Percentiles rank a stretch among this genome's conserved stretches.
phyloP scores from a whole-genome alignment of 345 rosid species.

The Cardamine resedifolia region DNA sequence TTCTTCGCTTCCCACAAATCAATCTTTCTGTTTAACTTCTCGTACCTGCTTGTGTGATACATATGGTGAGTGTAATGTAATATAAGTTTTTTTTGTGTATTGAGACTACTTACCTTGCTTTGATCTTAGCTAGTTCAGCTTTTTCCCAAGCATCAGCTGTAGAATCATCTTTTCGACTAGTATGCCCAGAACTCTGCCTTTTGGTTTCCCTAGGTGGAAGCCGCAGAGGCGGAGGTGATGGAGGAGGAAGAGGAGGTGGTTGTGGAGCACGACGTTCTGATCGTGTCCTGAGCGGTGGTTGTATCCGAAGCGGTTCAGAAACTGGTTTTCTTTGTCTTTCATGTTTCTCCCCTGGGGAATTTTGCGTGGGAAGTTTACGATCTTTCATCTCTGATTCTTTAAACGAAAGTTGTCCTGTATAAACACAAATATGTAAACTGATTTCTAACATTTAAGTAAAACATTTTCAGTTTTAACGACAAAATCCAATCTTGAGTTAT shows the following conservation, averaged over 20 bases:
- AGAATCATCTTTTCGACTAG: constrained; percentile 27
- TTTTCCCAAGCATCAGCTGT: constrained; percentile 68
- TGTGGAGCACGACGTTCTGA: constrained; percentile 33
- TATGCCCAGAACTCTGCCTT: constrained; percentile 11
- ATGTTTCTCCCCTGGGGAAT: constrained; percentile 27
- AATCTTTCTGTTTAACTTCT: constrained; percentile 49
- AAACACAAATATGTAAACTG: neutral
- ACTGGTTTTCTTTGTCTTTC: constrained; percentile 18
- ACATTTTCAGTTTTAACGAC: neutral
- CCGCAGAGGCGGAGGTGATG: constrained; percentile 28
- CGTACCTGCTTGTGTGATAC: constrained; percentile 47
- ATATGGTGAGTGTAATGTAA: neutral
- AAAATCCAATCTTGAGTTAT: neutral
- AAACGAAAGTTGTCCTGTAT: constrained; percentile 31
- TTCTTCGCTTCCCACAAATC: constrained; percentile 61
- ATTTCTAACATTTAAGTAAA: neutral
- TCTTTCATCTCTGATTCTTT: constrained; percentile 15
- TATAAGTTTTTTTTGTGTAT: neutral
- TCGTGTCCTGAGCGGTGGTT: constrained; percentile 29
- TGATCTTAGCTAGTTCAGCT: constrained; percentile 56
- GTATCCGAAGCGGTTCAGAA: constrained; percentile 14
- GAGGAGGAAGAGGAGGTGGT: constrained; percentile 31
- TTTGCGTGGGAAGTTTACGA: neutral
- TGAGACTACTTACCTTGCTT: constrained; percentile 49
- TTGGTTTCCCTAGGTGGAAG: constrained; percentile 32